phyloP scores from a whole-genome alignment of 306 rosid species.

The Hylodesmum podocarpum region DNA sequence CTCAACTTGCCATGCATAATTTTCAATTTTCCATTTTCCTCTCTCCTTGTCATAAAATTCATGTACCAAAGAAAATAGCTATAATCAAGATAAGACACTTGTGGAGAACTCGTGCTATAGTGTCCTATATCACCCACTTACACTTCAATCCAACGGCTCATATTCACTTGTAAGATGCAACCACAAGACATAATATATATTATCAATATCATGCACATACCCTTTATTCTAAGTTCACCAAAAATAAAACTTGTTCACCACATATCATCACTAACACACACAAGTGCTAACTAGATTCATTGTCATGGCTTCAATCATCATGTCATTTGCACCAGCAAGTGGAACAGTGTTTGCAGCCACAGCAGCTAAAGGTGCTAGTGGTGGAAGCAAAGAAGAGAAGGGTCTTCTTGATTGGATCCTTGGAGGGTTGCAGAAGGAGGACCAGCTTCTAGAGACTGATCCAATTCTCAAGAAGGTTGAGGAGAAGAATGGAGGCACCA shows the following conservation, averaged over 20 bases:
- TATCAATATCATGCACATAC: slow-evolving; percentile 24
- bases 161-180: slow-evolving; percentile 26
- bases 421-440: slow-evolving; percentile 73
- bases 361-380: slow-evolving; percentile 56
- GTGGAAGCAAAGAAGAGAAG: slow-evolving; percentile 70
- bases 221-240: neutral
- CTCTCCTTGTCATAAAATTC: neutral
- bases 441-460: slow-evolving; percentile 71
- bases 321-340: slow-evolving; percentile 57
- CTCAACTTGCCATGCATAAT: slow-evolving; percentile 29
- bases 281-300: neutral
- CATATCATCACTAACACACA: neutral
- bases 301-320: slow-evolving; percentile 70
- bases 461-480: slow-evolving; percentile 84
- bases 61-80: slow-evolving; percentile 4
- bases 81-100: slow-evolving; percentile 62
- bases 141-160: slow-evolving; percentile 34
- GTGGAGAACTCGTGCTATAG: slow-evolving; percentile 60
- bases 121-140: slow-evolving; percentile 23
- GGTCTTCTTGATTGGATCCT: slow-evolving; percentile 70
- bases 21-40: too few species aligned
- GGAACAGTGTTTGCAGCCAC: slow-evolving; percentile 60
- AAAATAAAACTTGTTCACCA: neutral
- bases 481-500: slow-evolving; percentile 48
- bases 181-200: slow-evolving; percentile 34